A percentile compares a stretch with the other conserved stretches of the same genome.
Conservation (phyloP, 768 basidiomycete species). For the Amyloporia xantha region DNA sequence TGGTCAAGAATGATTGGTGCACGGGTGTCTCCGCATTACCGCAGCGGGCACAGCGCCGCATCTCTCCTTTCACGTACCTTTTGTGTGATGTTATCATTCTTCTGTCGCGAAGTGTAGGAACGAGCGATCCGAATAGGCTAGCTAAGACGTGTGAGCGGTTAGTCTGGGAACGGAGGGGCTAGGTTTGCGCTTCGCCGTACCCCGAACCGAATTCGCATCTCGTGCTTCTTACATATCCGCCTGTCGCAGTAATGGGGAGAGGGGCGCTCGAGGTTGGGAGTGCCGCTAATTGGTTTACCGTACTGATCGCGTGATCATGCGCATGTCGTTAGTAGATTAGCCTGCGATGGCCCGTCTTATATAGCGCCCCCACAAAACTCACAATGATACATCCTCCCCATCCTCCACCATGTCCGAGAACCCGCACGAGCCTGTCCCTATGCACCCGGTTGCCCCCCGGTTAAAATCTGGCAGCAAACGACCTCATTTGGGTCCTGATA, state of each 20-base stretch:
- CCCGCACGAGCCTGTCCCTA: constrained; percentile 21
- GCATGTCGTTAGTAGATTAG: constrained; percentile 1
- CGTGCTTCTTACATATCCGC: neutral
- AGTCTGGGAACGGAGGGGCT: neutral
- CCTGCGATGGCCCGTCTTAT: constrained; percentile 4
- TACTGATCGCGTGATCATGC: constrained; percentile 7
- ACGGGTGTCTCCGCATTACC: neutral
- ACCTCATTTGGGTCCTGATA: constrained; percentile 76
- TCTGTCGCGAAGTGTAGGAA: neutral
- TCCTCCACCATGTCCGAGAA: constrained; percentile 20
- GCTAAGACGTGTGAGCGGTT: neutral
- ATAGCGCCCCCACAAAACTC: constrained; percentile 1
- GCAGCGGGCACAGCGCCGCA: neutral
- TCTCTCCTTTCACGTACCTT: neutral
- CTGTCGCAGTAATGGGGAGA: neutral
- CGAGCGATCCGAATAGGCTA: neutral
- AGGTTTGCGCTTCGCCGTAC: no score
- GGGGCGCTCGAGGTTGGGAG: no score
- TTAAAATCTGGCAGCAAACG: constrained; percentile 53
- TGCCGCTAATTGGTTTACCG: constrained; percentile 1
- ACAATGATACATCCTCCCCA: constrained; percentile 1
- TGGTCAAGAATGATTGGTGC: neutral
- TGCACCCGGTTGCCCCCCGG: constrained; percentile 75
- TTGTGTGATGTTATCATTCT: neutral
- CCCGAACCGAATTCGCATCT: neutral